These are phyloP conservation scores for Cladosporium sp. DNA, from an alignment of 2,329 filamentous ascomycete species.

Conservation along the genomic window DNA sequence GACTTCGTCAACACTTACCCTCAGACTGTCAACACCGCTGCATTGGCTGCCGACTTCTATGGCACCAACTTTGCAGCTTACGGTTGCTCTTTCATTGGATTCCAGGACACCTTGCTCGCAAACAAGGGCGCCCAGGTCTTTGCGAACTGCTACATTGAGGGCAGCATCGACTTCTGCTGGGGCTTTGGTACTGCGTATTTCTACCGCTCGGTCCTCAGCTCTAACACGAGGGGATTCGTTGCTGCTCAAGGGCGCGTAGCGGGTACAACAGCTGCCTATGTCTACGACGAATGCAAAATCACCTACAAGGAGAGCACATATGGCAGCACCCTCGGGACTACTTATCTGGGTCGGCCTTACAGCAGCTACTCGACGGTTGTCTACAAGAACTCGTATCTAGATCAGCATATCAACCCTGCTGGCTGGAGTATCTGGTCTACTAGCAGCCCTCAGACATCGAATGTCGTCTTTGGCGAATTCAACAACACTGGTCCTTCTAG, in stretches of 20 bases:
- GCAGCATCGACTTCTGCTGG: slow-evolving; percentile 41
- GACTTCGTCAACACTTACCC: slow-evolving; percentile 60
- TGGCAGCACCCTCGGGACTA: slow-evolving; percentile 34
- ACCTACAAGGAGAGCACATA: slow-evolving; percentile 49
- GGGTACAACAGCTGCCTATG: slow-evolving; percentile 34
- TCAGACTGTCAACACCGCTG: slow-evolving; percentile 32
- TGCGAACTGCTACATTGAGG: slow-evolving; percentile 29
- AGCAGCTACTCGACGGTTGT: slow-evolving; percentile 45
- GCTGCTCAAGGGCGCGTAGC: slow-evolving; percentile 36
- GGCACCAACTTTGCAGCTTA: slow-evolving; percentile 32
- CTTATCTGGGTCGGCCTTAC: slow-evolving; percentile 51
- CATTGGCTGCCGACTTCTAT: slow-evolving; percentile 31
- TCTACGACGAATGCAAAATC: slow-evolving; percentile 47
- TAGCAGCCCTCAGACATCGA: slow-evolving; percentile 43
- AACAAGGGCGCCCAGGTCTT: slow-evolving; percentile 30
- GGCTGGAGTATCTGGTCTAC: slow-evolving; percentile 56
- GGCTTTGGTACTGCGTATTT: slow-evolving; percentile 44
- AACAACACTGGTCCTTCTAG: slow-evolving; percentile 55
- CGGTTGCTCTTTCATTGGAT: slow-evolving; percentile 29
- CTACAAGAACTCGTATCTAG: slow-evolving; percentile 49
- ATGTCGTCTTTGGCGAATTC: slow-evolving; percentile 56
- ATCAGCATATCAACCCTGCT: slow-evolving; percentile 51
- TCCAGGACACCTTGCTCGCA: slow-evolving; percentile 29
- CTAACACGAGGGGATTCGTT: slow-evolving; percentile 32
- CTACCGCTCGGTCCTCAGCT: slow-evolving; percentile 32